phyloP scores from a whole-genome alignment of 768 basidiomycete species.

The Clavulina sp. region DNA sequence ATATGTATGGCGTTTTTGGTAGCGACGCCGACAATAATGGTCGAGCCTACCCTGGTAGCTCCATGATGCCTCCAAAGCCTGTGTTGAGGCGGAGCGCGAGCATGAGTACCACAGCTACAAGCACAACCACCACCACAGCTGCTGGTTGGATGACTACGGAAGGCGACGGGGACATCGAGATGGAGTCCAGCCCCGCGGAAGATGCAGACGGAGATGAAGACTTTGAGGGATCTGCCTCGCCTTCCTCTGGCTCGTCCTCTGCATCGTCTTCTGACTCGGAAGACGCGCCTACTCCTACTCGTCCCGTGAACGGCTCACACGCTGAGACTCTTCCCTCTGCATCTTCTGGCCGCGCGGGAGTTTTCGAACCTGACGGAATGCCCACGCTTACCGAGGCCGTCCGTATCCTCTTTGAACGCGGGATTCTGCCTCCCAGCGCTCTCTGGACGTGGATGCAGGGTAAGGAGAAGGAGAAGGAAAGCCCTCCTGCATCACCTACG shows the following conservation, averaged over 20 bases:
- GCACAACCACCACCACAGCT: not conserved
- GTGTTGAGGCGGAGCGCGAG: too few species aligned
- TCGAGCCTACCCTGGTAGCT: not conserved
- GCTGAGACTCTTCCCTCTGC: too few species aligned
- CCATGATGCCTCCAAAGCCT: not conserved
- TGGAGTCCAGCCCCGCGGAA: slow-evolving; percentile 8
- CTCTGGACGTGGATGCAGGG: too few species aligned
- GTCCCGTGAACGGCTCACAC: too few species aligned
- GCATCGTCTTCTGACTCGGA: not conserved
- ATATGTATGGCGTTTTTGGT: not conserved
- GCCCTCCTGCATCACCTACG: slow-evolving; percentile 1
- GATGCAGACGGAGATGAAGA: slow-evolving; percentile 11
- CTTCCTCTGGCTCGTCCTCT: not conserved
- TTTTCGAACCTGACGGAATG: slow-evolving; percentile 61
- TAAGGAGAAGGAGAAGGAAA: not conserved
- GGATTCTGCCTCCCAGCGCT: slow-evolving; percentile 18
- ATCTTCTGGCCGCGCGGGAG: too few species aligned
- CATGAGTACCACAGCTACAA: not conserved
- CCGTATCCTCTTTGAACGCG: slow-evolving; percentile 44
- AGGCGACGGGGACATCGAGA: slow-evolving; percentile 11
- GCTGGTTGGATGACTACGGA: too few species aligned
- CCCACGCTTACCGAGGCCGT: slow-evolving; percentile 49
- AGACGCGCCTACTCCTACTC: too few species aligned
- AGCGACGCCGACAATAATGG: not conserved
- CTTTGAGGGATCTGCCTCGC: slow-evolving; percentile 16